Percentiles rank a stretch among this genome's conserved stretches.
Conservation (phyloP, 176 grass and related monocot species). For the Cenchrus americanus region DNA sequence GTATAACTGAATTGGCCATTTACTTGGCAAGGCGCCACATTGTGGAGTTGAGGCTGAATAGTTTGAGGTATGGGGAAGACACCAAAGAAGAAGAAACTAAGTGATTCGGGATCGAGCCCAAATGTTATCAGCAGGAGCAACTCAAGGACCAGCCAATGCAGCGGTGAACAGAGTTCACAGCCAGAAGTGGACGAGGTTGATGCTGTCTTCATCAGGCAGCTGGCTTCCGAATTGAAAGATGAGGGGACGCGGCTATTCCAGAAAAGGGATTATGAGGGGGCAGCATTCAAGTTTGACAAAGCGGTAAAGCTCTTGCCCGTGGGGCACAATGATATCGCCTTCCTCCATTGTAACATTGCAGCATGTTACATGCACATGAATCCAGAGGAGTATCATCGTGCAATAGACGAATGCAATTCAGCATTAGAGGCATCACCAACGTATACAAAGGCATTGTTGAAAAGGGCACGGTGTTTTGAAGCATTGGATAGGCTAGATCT, state of each 20-base stretch:
- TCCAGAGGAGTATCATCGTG: constrained; percentile 59
- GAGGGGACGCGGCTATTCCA: constrained; percentile 72
- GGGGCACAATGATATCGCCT: constrained; percentile 57
- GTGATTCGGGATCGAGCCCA: constrained; percentile 44
- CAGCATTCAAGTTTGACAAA: constrained; percentile 67
- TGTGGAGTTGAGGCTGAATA: not conserved
- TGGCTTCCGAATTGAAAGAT: constrained; percentile 56
- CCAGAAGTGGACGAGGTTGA: constrained; percentile 42
- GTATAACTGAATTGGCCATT: not conserved
- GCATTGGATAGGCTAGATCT: constrained; percentile 69
- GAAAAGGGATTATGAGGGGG: constrained; percentile 64
- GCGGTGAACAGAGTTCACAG: constrained; percentile 21
- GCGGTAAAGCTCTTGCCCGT: constrained; percentile 63
- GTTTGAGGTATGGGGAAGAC: constrained; percentile 62
- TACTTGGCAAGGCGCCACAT: not conserved
- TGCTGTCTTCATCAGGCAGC: constrained; percentile 25
- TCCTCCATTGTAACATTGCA: constrained; percentile 67
- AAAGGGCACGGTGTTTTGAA: constrained; percentile 74
- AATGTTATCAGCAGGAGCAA: constrained; percentile 7
- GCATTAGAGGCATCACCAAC: constrained; percentile 63
- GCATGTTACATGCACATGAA: constrained; percentile 83
- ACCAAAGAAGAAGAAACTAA: constrained; percentile 56
- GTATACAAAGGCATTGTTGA: constrained; percentile 67
- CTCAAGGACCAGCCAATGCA: constrained; percentile 40
- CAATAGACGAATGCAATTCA: constrained; percentile 60